These are phyloP conservation scores for Coniochaeta hoffmannii DNA, from an alignment of 2,329 filamentous ascomycete species.

Conservation along the genomic window DNA sequence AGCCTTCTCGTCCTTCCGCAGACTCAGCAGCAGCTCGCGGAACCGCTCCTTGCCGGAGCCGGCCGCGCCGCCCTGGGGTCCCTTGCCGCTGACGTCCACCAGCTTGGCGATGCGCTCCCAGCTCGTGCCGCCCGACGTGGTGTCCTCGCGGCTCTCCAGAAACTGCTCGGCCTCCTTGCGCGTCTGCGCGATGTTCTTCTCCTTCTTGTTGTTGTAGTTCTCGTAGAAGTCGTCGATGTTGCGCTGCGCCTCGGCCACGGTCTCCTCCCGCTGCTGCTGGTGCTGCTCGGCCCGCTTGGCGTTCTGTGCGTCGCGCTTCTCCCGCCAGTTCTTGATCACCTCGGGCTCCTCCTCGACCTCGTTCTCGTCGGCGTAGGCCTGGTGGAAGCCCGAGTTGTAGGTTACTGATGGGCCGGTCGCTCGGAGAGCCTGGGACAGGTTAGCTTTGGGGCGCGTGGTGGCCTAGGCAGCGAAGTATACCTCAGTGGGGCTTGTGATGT, in stretches of 20 bases:
- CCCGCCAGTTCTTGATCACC: slow-evolving; percentile 86
- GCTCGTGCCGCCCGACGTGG: slow-evolving; percentile 87
- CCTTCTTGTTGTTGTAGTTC: slow-evolving; percentile 97
- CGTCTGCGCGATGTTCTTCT: slow-evolving; percentile 85
- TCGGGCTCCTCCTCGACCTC: slow-evolving; percentile 77
- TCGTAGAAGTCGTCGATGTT: slow-evolving; percentile 99
- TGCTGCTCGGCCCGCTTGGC: slow-evolving; percentile 81
- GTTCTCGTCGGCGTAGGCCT: slow-evolving; percentile 50
- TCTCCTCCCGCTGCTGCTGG: slow-evolving; percentile 73
- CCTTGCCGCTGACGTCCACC: slow-evolving; percentile 95
- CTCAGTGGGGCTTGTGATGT: slow-evolving; percentile 61
- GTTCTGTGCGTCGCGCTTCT: slow-evolving; percentile 76
- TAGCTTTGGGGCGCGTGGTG: no score
- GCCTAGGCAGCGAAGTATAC: slow-evolving; percentile 40
- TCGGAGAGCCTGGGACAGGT: slow-evolving; percentile 32
- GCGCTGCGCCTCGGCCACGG: slow-evolving; percentile 79
- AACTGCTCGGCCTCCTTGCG: slow-evolving; percentile 91
- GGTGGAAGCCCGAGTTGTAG: slow-evolving; percentile 59
- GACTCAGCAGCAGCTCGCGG: slow-evolving; percentile 76
- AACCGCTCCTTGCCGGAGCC: slow-evolving; percentile 96
- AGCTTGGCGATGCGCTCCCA: slow-evolving; percentile 98
- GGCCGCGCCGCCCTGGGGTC: slow-evolving; percentile 73
- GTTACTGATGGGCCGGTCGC: slow-evolving; percentile 59
- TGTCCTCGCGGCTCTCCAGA: slow-evolving; percentile 80
- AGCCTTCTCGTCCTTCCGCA: slow-evolving; percentile 90